Conservation (phyloP, 208 protist species). For the Crithidia thermophila region DNA sequence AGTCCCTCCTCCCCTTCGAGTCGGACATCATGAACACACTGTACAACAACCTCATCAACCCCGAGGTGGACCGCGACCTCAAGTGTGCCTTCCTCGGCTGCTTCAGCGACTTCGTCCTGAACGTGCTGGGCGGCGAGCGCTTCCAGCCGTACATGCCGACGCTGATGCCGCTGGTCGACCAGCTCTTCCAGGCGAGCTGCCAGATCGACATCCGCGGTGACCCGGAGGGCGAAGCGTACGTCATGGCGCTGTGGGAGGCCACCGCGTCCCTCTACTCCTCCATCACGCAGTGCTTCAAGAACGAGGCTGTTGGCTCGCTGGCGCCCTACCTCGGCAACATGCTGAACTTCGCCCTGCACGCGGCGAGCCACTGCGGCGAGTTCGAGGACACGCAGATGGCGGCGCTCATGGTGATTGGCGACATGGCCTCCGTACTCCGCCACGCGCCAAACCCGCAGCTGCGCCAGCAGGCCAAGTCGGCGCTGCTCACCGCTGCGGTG, state of each 20-base stretch:
- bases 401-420: slow-evolving; percentile 75
- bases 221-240: slow-evolving; percentile 79
- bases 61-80: slow-evolving; percentile 86
- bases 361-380: slow-evolving; percentile 40
- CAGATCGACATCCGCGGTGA: slow-evolving; percentile 69
- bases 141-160: slow-evolving; percentile 90
- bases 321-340: slow-evolving; percentile 71
- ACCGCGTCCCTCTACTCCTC: slow-evolving; percentile 72
- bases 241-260: slow-evolving; percentile 80
- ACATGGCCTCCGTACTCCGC: slow-evolving; percentile 81
- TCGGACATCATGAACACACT: slow-evolving; percentile 85
- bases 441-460: slow-evolving; percentile 44
- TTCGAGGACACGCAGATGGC: slow-evolving; percentile 66
- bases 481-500: slow-evolving; percentile 55
- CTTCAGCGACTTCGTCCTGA: slow-evolving; percentile 96
- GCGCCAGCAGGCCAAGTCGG: slow-evolving; percentile 60
- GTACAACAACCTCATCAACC: slow-evolving; percentile 73
- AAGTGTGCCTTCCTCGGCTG: slow-evolving; percentile 94
- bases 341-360: slow-evolving; percentile 73
- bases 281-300: slow-evolving; percentile 84
- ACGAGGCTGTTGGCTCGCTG: slow-evolving; percentile 36
- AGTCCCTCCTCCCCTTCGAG: slow-evolving; percentile 72
- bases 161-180: slow-evolving; percentile 81
- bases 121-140: slow-evolving; percentile 75
- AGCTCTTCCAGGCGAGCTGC: slow-evolving; percentile 67